Base-by-base conservation (phyloP, 2,329 filamentous ascomycete species). In the Apiospora marii region DNA sequence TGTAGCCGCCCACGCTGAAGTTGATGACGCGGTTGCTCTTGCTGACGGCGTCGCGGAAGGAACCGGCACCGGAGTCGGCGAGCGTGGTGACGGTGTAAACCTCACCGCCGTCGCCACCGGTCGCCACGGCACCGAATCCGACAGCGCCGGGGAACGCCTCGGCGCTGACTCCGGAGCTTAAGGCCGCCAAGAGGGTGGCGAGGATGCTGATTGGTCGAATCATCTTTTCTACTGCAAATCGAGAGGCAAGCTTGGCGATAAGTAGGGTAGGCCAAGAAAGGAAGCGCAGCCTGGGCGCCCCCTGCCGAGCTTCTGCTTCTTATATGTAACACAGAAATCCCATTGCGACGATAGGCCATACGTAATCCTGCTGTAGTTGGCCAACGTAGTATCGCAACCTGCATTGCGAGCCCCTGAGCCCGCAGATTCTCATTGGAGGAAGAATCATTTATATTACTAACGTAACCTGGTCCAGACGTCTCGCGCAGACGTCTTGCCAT, bases 21-120 rank as follows among this genome's bases (percentile, higher is more conserved):
- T 84, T 83, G 46, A 87, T 79, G 44, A 83, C 85, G 34, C 85
- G 84, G 70, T 84, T 81, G 4, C 84, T 76, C 69, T 80, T 74
- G 7, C 83, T 85, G 22, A 87, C 83, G 34, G 84, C 85, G 75
- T 87, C 85, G n/a, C 85, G 84, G 27, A 87, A 81, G 12, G 85
- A 86, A 8, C 85, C 85, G 7, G 81, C 74, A 3, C 85, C 85
- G 14, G 80, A 81, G 73, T 87, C 85, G 58, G 84, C 79, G 12
- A 87, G 80, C 72, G 83, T 87, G 22, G 82, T 83, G 12, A 87
- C 85, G 16, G 83, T 77, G 73, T 85, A 85, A 3, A 83, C 81
- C 4, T 81, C 82, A 41, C 85, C 85, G 49, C 80, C 79, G 43
- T 82, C 82, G 10, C 85, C 85, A 30, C 85, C 85, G 4, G 83